These are phyloP conservation scores for Puccinia triticina DNA, from an alignment of 1,284 basidiomycete species.

Conservation along the genomic window DNA sequence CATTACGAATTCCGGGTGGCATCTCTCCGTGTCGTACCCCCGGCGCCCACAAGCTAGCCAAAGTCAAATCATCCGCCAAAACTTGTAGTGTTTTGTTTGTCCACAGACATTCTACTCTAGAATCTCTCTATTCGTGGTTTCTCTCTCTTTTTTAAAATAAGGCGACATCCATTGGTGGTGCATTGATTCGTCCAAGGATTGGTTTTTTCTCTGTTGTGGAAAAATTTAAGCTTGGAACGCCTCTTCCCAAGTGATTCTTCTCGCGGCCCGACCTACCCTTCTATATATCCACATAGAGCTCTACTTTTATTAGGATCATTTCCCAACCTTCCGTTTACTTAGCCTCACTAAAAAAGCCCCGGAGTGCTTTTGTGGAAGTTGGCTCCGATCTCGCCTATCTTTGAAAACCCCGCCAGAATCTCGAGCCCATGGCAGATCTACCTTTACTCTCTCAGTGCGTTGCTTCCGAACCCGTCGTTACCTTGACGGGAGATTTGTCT, in stretches of 20 bases:
- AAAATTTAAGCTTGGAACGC: conserved; percentile 7
- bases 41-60: conserved; percentile 30
- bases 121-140: neutral
- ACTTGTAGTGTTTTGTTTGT: neutral
- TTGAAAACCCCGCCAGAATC: conserved; percentile 7
- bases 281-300: conserved; percentile 18
- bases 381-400: conserved; percentile 20
- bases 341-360: conserved; percentile 23
- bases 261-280: neutral
- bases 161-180: neutral
- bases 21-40: conserved; percentile 38
- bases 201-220: conserved; percentile 15
- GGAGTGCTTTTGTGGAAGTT: conserved; percentile 33
- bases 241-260: conserved; percentile 1
- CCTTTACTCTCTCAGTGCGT: neutral
- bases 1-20: conserved; percentile 4
- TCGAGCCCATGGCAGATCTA: conserved; percentile 39
- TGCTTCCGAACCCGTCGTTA: conserved; percentile 12
- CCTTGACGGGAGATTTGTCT: conserved; percentile 22
- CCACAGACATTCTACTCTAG: conserved; percentile 32
- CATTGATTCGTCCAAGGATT: conserved; percentile 9
- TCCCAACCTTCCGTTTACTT: conserved; percentile 42
- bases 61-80: conserved; percentile 17
- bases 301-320: conserved; percentile 11
- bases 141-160: conserved; percentile 30